Conservation (phyloP, 352 stramenopile genomes). For the Pythium dissimile region DNA sequence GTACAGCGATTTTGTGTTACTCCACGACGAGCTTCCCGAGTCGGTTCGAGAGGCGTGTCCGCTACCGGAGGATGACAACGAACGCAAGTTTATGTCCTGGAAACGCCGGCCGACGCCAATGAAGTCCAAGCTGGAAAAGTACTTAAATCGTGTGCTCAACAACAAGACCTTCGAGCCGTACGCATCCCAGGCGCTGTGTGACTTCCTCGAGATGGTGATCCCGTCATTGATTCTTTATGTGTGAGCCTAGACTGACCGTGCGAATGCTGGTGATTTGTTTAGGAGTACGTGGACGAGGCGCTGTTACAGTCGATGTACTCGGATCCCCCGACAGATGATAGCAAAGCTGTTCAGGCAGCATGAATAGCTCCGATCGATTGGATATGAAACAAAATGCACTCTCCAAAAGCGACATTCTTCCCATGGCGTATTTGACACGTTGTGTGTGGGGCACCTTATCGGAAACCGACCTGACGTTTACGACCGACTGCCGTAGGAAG, state of each 20-base stretch:
- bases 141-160: constrained; percentile 49
- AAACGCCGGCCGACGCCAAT: constrained; percentile 50
- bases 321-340: constrained; percentile 9
- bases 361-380: not conserved
- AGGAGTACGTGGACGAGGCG: constrained; percentile 64
- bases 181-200: constrained; percentile 54
- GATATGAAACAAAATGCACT: not conserved
- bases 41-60: constrained; percentile 41
- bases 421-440: not conserved
- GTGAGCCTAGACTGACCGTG: not conserved
- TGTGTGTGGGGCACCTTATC: not conserved
- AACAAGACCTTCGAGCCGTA: constrained; percentile 49
- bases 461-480: constrained; percentile 2
- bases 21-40: constrained; percentile 57
- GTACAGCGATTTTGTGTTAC: constrained; percentile 58
- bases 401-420: too few species aligned
- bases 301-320: constrained; percentile 45
- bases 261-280: not conserved
- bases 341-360: not conserved
- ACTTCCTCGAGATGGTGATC: constrained; percentile 76
- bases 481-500: constrained; percentile 51
- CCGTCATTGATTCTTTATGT: too few species aligned
- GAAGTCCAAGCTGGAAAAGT: constrained; percentile 65
- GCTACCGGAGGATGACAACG: constrained; percentile 43
- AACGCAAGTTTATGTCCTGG: constrained; percentile 54